Percentiles rank a stretch among this genome's conserved stretches.
Evolutionary conservation across 192 early-diverging fungal species (phyloP).

Genomic region (Chytriomyces sp.): DNA sequence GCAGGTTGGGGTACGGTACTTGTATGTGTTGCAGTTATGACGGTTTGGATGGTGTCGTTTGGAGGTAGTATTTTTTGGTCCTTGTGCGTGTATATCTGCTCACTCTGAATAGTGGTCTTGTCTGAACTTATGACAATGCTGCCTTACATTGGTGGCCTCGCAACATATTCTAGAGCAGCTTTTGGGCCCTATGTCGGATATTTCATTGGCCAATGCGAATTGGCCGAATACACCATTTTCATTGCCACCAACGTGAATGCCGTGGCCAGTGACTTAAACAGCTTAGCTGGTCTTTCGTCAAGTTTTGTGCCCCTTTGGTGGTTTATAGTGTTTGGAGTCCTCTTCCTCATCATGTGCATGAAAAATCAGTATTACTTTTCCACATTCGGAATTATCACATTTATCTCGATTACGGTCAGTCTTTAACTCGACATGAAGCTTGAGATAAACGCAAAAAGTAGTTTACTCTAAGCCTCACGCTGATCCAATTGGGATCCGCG

Average conservation of each 20-base stretch:
- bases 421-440: not conserved
- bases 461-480: not conserved
- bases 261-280: not conserved
- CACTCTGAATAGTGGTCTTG: not conserved
- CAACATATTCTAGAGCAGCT: slow-evolving; percentile 18
- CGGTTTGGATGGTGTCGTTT: not conserved
- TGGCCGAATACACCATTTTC: slow-evolving; percentile 22
- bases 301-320: slow-evolving; percentile 1
- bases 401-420: not conserved
- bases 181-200: slow-evolving; percentile 28
- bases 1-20: slow-evolving; percentile 15
- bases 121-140: slow-evolving; percentile 27
- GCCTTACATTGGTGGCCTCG: slow-evolving; percentile 23
- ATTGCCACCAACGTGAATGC: not conserved
- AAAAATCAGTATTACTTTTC: not conserved
- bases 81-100: not conserved
- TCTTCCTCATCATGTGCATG: not conserved
- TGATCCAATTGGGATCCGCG: not conserved
- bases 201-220: slow-evolving; percentile 16
- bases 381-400: not conserved
- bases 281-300: not conserved
- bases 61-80: not conserved
- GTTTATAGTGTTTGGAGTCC: not conserved
- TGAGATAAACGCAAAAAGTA: not conserved
- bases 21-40: not conserved